Evolutionary conservation across 192 early-diverging fungal species (phyloP).

Genomic region (Coemansia sp.): DNA sequence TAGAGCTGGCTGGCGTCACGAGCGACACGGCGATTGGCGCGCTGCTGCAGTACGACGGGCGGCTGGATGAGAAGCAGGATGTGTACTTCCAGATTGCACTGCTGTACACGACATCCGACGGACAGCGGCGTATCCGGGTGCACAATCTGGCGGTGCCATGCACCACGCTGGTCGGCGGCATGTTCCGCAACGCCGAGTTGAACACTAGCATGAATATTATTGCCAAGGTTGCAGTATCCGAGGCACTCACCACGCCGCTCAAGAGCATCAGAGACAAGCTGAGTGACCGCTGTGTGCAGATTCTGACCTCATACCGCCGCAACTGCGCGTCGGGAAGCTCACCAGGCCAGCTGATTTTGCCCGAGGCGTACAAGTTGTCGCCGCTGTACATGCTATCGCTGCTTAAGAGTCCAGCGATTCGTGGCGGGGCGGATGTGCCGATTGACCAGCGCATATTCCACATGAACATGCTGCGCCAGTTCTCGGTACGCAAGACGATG

Average conservation of each 20-base stretch:
- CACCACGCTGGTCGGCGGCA: conserved; percentile 69
- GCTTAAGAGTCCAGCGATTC: conserved; percentile 80
- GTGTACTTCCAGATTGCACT: conserved; percentile 89
- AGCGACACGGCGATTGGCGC: conserved; percentile 81
- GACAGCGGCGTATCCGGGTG: conserved; percentile 87
- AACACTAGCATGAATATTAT: conserved; percentile 89
- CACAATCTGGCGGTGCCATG: conserved; percentile 80
- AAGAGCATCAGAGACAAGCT: conserved; percentile 76
- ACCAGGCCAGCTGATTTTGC: conserved; percentile 92
- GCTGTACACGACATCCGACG: conserved; percentile 88
- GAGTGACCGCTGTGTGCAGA: conserved; percentile 82
- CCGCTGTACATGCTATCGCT: conserved; percentile 83
- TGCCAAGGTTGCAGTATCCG: conserved; percentile 73
- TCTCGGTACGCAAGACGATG: conserved; percentile 72
- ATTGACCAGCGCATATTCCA: conserved; percentile 78
- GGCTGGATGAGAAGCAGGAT: conserved; percentile 79
- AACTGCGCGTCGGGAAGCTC: conserved; percentile 84
- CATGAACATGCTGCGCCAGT: conserved; percentile 74
- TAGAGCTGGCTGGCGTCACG: conserved; percentile 88
- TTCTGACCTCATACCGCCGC: conserved; percentile 86
- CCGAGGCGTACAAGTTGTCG: conserved; percentile 92
- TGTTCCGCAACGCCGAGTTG: conserved; percentile 89
- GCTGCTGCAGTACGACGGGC: conserved; percentile 81
- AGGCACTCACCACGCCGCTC: conserved; percentile 68
- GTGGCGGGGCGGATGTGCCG: conserved; percentile 68